Conservation (phyloP, 495 filamentous ascomycete species). For the Penicillium desertorum region DNA sequence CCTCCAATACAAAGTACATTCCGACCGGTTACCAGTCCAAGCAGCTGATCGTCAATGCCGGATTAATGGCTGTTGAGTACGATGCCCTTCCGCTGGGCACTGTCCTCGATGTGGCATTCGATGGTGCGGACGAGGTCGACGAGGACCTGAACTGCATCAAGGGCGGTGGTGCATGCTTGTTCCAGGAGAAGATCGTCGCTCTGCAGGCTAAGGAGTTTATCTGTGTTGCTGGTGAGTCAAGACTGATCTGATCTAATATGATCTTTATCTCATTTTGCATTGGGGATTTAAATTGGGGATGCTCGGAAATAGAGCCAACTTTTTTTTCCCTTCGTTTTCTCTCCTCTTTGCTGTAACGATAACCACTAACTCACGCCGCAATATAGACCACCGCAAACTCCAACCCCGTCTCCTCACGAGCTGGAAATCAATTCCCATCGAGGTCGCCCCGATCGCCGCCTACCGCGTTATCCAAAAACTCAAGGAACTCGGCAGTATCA, state of each 20-base stretch:
- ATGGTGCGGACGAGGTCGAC: slow-evolving; percentile 97
- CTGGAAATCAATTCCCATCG: slow-evolving; percentile 87
- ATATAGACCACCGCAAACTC: slow-evolving; percentile 79
- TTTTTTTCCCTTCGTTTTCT: neutral
- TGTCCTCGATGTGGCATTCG: slow-evolving; percentile 79
- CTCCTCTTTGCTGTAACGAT: neutral
- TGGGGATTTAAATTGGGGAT: neutral
- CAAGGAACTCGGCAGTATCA: slow-evolving; percentile 62
- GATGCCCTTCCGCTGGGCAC: slow-evolving; percentile 62
- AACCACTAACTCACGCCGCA: slow-evolving; percentile 10
- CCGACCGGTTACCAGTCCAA: slow-evolving; percentile 91
- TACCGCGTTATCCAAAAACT: slow-evolving; percentile 68
- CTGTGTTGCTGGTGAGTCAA: slow-evolving; percentile 74
- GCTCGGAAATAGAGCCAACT: neutral
- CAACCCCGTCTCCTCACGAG: slow-evolving; percentile 70
- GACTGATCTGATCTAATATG: neutral
- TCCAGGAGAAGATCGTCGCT: slow-evolving; percentile 97
- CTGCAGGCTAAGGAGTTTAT: slow-evolving; percentile 83
- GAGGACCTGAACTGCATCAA: slow-evolving; percentile 95
- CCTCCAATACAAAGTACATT: slow-evolving; percentile 71
- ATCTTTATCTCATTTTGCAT: neutral
- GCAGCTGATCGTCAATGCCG: slow-evolving; percentile 73
- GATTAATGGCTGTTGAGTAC: slow-evolving; percentile 74
- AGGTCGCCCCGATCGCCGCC: slow-evolving; percentile 82
- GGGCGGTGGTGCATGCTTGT: slow-evolving; percentile 92